Evolutionary conservation across 306 rosid species (phyloP), one percentile per base, ranked within the genome.

Genomic region (Cucumis cinereus): DNA sequence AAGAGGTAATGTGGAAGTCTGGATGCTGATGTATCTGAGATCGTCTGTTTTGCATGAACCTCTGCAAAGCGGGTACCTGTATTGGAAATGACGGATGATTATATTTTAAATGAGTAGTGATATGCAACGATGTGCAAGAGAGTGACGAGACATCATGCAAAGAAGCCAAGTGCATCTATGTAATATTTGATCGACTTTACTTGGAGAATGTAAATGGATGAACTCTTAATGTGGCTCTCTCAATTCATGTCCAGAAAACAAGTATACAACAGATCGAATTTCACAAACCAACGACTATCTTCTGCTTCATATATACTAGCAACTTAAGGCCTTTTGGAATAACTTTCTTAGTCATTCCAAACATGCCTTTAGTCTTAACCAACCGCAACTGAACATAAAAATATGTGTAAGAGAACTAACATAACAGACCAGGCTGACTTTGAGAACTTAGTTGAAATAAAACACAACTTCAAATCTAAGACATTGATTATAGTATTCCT

Each of bases 1-100:
- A 94, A 54, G 99, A 94, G 77, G 99, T 92, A 77, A 95, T 92
- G 78, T 92, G 99, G 81, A 95, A 95, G 77, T 95, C 99, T 7
- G 97, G 97, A 78, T 89, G 97, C 61, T 93, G 96, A 81, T 91
- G 98, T 47, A 89, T 88, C 77, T 92, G 96, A 63, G 96, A 89
- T 81, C 98, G 88, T 50, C 93, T 87, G 84, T 89, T 89, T 80
- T 88, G 99, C 89, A 92, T 89, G 78, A 92, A 95, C 88, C 99
- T 85, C 78, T 92, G 99, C 59, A 95, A 79, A 69, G 99, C 97
- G 17, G 99, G 99, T 77, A 95, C 96, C 99, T 95, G 62, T 12
- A 56, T 57, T 72, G 57, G 56, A 30, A 2, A 2, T 30, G 33
- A 30, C 35, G 45, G 26, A 17, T 19, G 14, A n/a, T n/a, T 33